A percentile compares a stretch with the other conserved stretches of the same genome.
Conservation (phyloP, 331 rosid genomes). For the Acacia concinna region DNA sequence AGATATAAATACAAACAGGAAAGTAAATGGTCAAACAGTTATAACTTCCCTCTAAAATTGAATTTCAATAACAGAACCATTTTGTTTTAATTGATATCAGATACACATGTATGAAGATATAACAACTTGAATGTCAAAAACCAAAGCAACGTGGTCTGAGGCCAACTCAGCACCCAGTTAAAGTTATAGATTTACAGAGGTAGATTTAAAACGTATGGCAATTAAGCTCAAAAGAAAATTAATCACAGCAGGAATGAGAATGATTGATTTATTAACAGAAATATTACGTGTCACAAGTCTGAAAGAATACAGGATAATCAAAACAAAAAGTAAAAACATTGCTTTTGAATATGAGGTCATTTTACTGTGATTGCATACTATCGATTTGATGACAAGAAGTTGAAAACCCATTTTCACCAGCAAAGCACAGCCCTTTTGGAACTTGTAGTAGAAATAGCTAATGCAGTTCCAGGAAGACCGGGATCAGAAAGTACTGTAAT, state of each 20-base stretch:
- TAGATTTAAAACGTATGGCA: background rate
- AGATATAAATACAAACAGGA: constrained; percentile 12
- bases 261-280: background rate
- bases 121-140: background rate
- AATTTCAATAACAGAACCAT: constrained; percentile 1
- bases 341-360: background rate
- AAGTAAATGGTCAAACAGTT: constrained; percentile 10
- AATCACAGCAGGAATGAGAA: background rate
- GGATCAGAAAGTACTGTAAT: constrained; percentile 2
- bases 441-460: background rate
- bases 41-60: background rate
- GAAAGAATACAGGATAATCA: background rate
- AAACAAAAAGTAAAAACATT: background rate
- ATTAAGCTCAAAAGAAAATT: background rate
- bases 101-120: background rate
- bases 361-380: background rate
- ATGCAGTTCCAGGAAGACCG: background rate
- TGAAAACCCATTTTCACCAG: background rate
- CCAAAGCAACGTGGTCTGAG: background rate
- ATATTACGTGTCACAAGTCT: background rate
- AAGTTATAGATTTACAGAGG: background rate
- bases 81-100: constrained; percentile 1
- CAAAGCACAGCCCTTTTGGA: background rate
- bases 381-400: background rate
- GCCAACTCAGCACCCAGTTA: background rate